A percentile compares a stretch with the other conserved stretches of the same genome.
phyloP scores from a whole-genome alignment of 495 filamentous ascomycete genomes.

The Cercophora sp. region DNA sequence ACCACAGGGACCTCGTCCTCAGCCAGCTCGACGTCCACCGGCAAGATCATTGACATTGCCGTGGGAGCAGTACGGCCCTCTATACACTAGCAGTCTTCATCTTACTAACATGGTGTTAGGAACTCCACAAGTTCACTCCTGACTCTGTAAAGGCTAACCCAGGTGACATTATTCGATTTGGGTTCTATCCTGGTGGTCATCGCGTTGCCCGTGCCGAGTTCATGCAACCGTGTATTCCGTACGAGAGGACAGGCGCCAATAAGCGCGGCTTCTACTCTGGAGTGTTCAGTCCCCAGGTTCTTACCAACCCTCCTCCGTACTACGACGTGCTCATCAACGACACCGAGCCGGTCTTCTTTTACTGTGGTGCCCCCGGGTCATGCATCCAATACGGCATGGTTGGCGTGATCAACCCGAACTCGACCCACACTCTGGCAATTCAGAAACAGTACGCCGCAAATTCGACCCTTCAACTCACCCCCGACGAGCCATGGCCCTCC shows the following conservation, averaged over 20 bases:
- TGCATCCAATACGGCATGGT: constrained; percentile 33
- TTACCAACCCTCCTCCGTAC: constrained; percentile 29
- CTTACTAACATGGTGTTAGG: constrained; percentile 17
- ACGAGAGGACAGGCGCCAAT: constrained; percentile 41
- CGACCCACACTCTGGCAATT: constrained; percentile 24
- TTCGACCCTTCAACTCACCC: constrained; percentile 31
- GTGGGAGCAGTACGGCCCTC: constrained; percentile 29
- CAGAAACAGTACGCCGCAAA: constrained; percentile 28
- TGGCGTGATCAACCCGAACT: constrained; percentile 44
- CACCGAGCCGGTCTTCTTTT: constrained; percentile 58
- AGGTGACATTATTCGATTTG: constrained; percentile 46
- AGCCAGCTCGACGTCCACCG: neutral
- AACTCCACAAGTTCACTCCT: constrained; percentile 33
- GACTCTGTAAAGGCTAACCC: constrained; percentile 28
- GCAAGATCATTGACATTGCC: constrained; percentile 21
- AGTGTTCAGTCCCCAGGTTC: constrained; percentile 33
- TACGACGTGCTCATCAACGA: constrained; percentile 52
- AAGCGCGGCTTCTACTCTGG: constrained; percentile 48
- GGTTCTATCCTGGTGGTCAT: constrained; percentile 58
- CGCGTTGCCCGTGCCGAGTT: constrained; percentile 56
- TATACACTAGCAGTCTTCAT: neutral
- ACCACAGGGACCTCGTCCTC: neutral
- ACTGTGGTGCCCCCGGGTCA: constrained; percentile 49
- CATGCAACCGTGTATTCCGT: constrained; percentile 54
- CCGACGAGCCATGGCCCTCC: constrained; percentile 35